Conservation (phyloP, 2,329 filamentous ascomycete genomes). For the Sclerotinia spermophila region DNA sequence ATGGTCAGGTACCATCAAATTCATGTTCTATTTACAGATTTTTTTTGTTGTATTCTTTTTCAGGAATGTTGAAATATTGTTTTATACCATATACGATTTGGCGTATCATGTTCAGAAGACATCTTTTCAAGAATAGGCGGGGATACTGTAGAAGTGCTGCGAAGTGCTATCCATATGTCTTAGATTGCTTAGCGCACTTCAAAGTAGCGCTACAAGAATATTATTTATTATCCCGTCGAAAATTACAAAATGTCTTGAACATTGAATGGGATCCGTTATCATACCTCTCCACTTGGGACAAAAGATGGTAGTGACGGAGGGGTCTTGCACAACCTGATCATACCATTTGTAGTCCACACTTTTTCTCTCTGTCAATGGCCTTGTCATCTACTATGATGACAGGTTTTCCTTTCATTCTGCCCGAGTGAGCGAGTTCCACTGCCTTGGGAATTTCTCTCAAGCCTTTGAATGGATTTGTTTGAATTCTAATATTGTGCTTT, state of each 20-base stretch:
- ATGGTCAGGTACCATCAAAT: constrained; percentile 17
- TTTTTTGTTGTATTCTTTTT: constrained; percentile 8
- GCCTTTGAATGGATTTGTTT: constrained; percentile 50
- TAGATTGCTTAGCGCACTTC: background rate
- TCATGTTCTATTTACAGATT: constrained; percentile 5
- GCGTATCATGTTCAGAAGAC: constrained; percentile 11
- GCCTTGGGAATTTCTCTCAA: constrained; percentile 50
- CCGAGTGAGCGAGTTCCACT: constrained; percentile 47
- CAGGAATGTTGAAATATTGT: constrained; percentile 5
- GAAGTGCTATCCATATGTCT: constrained; percentile 14
- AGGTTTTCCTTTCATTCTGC: constrained; percentile 53
- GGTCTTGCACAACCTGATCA: background rate
- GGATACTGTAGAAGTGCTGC: background rate
- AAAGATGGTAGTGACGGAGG: background rate
- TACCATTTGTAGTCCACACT: constrained; percentile 27
- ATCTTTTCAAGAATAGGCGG: constrained; percentile 7
- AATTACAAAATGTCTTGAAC: background rate
- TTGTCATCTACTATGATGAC: constrained; percentile 50
- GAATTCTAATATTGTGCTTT: constrained; percentile 46
- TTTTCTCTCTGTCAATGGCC: constrained; percentile 31
- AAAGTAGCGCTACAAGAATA: background rate
- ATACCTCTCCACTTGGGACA: background rate
- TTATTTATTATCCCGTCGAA: background rate
- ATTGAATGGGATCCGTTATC: background rate
- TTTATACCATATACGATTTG: constrained; percentile 14